Evolutionary conservation across 2,329 filamentous ascomycete species (phyloP).

Genomic region (Beauveria medogensis): DNA sequence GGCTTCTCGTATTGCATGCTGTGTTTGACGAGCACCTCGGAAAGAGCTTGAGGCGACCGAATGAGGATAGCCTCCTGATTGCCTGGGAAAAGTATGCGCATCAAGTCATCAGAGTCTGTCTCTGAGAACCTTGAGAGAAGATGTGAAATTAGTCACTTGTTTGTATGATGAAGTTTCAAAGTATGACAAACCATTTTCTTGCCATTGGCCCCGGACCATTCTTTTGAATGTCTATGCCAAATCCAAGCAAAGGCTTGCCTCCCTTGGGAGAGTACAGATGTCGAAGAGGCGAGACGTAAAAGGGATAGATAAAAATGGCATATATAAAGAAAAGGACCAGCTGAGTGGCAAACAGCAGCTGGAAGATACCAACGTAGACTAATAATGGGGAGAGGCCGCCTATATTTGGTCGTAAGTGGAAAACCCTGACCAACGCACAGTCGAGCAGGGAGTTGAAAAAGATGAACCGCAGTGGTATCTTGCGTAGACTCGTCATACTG

Average conservation of each 20-base stretch:
- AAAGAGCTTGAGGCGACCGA: slow-evolving; percentile 50
- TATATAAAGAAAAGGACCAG: slow-evolving; percentile 15
- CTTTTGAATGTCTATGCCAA: not conserved
- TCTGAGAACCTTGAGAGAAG: slow-evolving; percentile 39
- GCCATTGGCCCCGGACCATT: not conserved
- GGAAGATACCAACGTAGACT: not conserved
- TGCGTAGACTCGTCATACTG: not conserved
- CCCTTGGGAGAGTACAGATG: slow-evolving; percentile 30
- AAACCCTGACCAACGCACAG: not conserved
- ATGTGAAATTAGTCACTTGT: not conserved
- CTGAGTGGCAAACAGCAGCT: not conserved
- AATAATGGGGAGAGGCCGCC: not conserved
- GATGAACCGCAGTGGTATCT: not conserved
- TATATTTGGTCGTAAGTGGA: not conserved
- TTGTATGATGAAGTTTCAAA: not conserved
- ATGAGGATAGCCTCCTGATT: slow-evolving; percentile 51
- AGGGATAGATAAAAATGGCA: slow-evolving; percentile 27
- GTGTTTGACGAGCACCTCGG: slow-evolving; percentile 55
- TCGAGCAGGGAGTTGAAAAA: not conserved
- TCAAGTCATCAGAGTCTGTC: slow-evolving; percentile 55
- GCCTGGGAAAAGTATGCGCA: slow-evolving; percentile 50
- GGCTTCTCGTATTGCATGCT: slow-evolving; percentile 62
- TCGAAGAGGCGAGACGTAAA: slow-evolving; percentile 28
- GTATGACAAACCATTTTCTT: slow-evolving; percentile 61
- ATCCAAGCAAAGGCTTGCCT: not conserved